Percentiles rank a stretch among this genome's conserved stretches.
These are phyloP conservation scores for Tillandsia fasciculata DNA, from an alignment of 176 grass and related monocot genomes.

Conservation along the genomic window DNA sequence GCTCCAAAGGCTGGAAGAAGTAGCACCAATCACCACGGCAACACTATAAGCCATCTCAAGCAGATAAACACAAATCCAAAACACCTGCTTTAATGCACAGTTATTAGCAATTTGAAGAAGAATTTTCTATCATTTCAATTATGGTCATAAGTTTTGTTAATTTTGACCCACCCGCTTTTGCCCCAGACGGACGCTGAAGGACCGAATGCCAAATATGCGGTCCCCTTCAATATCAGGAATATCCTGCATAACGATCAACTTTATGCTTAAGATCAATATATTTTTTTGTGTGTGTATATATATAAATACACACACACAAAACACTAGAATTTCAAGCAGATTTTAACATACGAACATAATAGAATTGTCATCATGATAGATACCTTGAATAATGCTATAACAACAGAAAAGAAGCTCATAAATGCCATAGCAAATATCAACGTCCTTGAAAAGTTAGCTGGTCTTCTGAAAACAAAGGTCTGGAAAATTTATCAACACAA, in stretches of 20 bases:
- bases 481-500: conserved; percentile 26
- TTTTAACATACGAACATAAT: neutral
- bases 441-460: conserved; percentile 53
- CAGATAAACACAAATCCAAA: conserved; percentile 81
- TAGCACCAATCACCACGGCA: conserved; percentile 59
- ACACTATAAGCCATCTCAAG: conserved; percentile 75
- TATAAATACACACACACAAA: neutral
- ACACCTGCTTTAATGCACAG: conserved; percentile 43
- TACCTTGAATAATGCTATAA: conserved; percentile 99
- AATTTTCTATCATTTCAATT: conserved; percentile 5
- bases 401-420: conserved; percentile 98
- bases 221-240: conserved; percentile 96
- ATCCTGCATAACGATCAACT: conserved; percentile 40
- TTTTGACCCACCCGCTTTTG: conserved; percentile 58
- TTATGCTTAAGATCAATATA: neutral
- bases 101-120: conserved; percentile 18
- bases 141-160: neutral
- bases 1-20: conserved; percentile 67
- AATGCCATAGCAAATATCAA: conserved; percentile 91
- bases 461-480: conserved; percentile 91
- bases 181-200: conserved; percentile 74
- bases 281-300: too few species aligned
- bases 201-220: conserved; percentile 80
- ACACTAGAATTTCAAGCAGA: neutral
- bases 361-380: neutral